Conservation (phyloP, 2,329 filamentous ascomycete genomes). For the Penicillium sp. region DNA sequence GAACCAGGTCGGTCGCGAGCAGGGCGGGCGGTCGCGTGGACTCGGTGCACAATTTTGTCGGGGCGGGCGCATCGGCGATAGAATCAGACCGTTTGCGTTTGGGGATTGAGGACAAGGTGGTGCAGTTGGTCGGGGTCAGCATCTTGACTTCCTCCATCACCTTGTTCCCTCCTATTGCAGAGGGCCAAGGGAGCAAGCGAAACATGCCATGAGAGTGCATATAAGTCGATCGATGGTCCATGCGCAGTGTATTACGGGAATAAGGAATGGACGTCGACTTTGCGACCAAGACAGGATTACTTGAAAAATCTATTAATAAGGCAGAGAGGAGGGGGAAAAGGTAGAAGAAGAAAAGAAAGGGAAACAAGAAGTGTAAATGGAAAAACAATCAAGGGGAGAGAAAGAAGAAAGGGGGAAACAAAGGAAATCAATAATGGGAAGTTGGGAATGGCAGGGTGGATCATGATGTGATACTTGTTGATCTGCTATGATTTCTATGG, state of each 20-base stretch:
- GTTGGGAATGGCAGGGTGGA: constrained; percentile 4
- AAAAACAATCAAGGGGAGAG: constrained; percentile 9
- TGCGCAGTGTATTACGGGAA: constrained; percentile 11
- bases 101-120: constrained; percentile 34
- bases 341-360: constrained; percentile 21
- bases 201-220: constrained; percentile 51
- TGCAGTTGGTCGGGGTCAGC: constrained; percentile 40
- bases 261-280: constrained; percentile 29
- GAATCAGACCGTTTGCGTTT: constrained; percentile 62
- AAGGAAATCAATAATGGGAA: constrained; percentile 5
- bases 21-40: constrained; percentile 12
- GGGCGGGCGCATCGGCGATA: constrained; percentile 37
- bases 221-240: constrained; percentile 20
- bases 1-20: constrained; percentile 5
- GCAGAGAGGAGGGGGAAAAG: constrained; percentile 9
- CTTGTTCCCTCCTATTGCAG: constrained; percentile 49
- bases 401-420: constrained; percentile 14
- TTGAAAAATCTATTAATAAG: constrained; percentile 17
- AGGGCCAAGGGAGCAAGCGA: constrained; percentile 50
- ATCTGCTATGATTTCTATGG: constrained; percentile 4
- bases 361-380: constrained; percentile 13
- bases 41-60: constrained; percentile 37
- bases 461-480: constrained; percentile 7
- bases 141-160: constrained; percentile 48
- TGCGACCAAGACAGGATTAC: constrained; percentile 20